These are phyloP conservation scores for Spencermartinsiella ligniputridi DNA, from an alignment of 1,139 yeast genomes.

Conservation along the genomic window DNA sequence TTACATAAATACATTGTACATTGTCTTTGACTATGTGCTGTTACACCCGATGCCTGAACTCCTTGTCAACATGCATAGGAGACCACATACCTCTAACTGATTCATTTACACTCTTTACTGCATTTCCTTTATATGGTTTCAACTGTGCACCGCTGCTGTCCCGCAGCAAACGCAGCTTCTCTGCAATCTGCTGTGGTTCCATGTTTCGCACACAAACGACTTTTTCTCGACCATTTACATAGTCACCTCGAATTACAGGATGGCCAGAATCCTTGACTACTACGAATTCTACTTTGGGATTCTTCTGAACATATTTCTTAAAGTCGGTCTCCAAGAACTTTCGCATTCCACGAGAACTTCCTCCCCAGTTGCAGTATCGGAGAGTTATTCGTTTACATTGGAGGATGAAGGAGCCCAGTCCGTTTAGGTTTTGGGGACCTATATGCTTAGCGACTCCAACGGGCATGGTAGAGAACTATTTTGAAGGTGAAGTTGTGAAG, in stretches of 20 bases:
- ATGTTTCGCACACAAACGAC: conserved; percentile 61
- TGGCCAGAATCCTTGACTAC: conserved; percentile 72
- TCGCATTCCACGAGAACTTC: conserved; percentile 78
- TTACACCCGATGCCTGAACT: conserved; percentile 43
- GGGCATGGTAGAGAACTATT: conserved; percentile 25
- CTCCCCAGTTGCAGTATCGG: conserved; percentile 92
- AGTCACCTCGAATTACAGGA: conserved; percentile 71
- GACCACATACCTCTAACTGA: conserved; percentile 98
- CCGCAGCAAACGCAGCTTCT: conserved; percentile 50
- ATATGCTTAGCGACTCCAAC: conserved; percentile 22
- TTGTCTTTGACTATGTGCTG: conserved; percentile 62
- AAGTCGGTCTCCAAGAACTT: conserved; percentile 59
- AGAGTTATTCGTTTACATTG: conserved; percentile 72
- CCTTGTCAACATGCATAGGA: conserved; percentile 78
- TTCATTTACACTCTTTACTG: conserved; percentile 72
- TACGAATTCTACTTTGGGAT: conserved; percentile 69
- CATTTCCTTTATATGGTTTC: conserved; percentile 54
- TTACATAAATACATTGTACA: neutral
- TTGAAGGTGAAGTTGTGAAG: too few relatives aligned
- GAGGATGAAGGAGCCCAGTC: conserved; percentile 70
- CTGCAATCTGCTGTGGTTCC: conserved; percentile 48
- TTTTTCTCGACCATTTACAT: conserved; percentile 44
- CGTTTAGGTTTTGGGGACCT: conserved; percentile 52
- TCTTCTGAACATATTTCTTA: conserved; percentile 50
- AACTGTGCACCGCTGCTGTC: conserved; percentile 59